These are phyloP conservation scores for Tylopilus balloui DNA, from an alignment of 768 basidiomycete species.

Conservation along the genomic window DNA sequence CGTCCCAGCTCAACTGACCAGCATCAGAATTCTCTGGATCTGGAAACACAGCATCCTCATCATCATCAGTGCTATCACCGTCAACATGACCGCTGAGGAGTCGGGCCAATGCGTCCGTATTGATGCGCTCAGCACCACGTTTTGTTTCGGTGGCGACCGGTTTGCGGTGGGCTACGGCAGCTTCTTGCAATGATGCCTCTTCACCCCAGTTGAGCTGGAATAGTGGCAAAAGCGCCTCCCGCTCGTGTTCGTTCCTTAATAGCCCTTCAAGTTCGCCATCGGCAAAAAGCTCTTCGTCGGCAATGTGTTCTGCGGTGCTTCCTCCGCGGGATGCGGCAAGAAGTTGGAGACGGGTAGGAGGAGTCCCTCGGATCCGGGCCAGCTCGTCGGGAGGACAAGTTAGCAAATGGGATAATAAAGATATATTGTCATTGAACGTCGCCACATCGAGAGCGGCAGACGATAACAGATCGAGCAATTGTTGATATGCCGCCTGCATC, in stretches of 20 bases:
- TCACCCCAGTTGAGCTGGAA: constrained; percentile 37
- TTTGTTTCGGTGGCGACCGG: constrained; percentile 17
- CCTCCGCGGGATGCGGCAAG: constrained; percentile 58
- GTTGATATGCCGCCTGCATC: constrained; percentile 46
- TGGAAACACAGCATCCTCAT: constrained; percentile 11
- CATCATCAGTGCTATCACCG: constrained; percentile 25
- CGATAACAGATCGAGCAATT: constrained; percentile 56
- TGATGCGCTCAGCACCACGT: constrained; percentile 39
- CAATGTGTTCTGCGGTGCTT: constrained; percentile 43
- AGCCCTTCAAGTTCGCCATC: constrained; percentile 64
- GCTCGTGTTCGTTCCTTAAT: constrained; percentile 51
- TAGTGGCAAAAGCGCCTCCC: constrained; percentile 36
- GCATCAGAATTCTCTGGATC: constrained; percentile 22
- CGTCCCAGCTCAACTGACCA: constrained; percentile 11
- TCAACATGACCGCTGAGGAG: constrained; percentile 39
- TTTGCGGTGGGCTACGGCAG: background rate
- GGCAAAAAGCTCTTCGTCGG: constrained; percentile 69
- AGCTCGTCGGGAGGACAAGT: constrained; percentile 37
- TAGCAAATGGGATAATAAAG: constrained; percentile 52
- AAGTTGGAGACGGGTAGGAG: constrained; percentile 64
- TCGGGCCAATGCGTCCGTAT: constrained; percentile 53
- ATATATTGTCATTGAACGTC: constrained; percentile 16
- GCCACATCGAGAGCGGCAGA: constrained; percentile 19
- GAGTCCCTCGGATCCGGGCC: constrained; percentile 20
- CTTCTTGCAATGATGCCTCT: constrained; percentile 27